Evolutionary conservation across 169 alveolate species (phyloP), one percentile per base, ranked within the genome.

Genomic region (Babesia caballi): DNA sequence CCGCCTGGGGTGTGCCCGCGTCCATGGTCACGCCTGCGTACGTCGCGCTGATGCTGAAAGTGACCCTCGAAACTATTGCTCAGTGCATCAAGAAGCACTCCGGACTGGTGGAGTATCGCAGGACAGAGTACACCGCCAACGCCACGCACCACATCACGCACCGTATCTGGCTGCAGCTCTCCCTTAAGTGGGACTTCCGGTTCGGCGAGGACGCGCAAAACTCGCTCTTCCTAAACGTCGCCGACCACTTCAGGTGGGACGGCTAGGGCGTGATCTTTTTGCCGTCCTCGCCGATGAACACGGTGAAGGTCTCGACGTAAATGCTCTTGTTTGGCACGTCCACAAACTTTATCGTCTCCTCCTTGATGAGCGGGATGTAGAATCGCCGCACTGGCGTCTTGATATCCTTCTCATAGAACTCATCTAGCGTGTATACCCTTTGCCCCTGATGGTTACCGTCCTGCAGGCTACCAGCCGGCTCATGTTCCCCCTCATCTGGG

Each of bases 141-240:
- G 87, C 89, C 32, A 88, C 85, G 27, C 91, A 88, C 51, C 90
- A 84, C 46, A 77, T 88, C 12, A 69, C 85, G n/a, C 93, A 88
- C 50, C 77, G 93, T 23, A 75, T 88, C 33, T 88, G 93, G 93
- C 56, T 88, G 23, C 93, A 88, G 58, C 51, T 84, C 51, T 88
- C 88, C 21, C 65, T 74, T 27, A 83, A 80, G 50, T 88, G 90
- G 85, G 93, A 85, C 19, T 61, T 70, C 59, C 75, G 85, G 28
- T 69, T 50, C 47, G 89, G 75, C 23, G 71, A 53, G 23, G 32
- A 57, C 8, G 80, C 85, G 30, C 87, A 84, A 33, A 57, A 78
- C 32, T 69, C 91, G 4, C 65, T 88, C 38, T 88, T 71, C 56
- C 60, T 88, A 41, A 88, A 88, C 46, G 82, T 88, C 36, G 90